Base-by-base conservation (phyloP, 768 basidiomycete genomes). In the Collybia sp. region DNA sequence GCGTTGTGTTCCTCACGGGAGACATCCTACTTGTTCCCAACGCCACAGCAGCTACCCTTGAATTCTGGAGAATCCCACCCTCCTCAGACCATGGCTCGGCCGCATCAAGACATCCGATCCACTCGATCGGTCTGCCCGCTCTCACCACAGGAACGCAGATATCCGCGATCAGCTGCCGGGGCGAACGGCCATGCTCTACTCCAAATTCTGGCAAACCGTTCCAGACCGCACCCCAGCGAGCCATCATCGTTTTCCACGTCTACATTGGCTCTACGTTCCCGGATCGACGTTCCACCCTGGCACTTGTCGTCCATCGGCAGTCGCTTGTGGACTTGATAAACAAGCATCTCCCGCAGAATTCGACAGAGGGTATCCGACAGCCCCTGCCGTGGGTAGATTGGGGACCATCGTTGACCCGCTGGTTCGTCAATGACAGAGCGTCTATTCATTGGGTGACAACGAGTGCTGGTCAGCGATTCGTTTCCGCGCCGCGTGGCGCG, bases 391-490 rank as follows among this genome's bases (percentile, higher is more conserved):
- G 65, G 58, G 36, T 40, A 3, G 44, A 53, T 2, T 70, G 70
- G 68, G 69, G 66, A 5, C 64, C 63, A 5, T 51, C 56, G 1
- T 45, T 58, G 2, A 67, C 67, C 13, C 55, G 66, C 12, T 67
- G 66, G 64, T 56, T 69, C 30, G 51, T 55, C n/a, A 47, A 59
- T n/a, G 58, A 62, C 6, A 43, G 44, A 6, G 45, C 58, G 34
- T 55, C 64, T 1, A 69, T 64, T 2, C 55, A 65, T 4, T 72
- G 70, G 67, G 66, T n/a, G n/a, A n/a, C n/a, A n/a, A n/a, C n/a
- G n/a, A n/a, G n/a, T n/a, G n/a, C n/a, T n/a, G n/a, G n/a, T 0
- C 63, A 69, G 50, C 51, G 69, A 12, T 64, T 58, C 30, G 63
- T 63, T 3, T 45, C 60, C 12, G 56, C 60, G 12, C 39, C 46